Base-by-base conservation (phyloP, 139 green algal species). In the Chlorella sorokiniana region DNA sequence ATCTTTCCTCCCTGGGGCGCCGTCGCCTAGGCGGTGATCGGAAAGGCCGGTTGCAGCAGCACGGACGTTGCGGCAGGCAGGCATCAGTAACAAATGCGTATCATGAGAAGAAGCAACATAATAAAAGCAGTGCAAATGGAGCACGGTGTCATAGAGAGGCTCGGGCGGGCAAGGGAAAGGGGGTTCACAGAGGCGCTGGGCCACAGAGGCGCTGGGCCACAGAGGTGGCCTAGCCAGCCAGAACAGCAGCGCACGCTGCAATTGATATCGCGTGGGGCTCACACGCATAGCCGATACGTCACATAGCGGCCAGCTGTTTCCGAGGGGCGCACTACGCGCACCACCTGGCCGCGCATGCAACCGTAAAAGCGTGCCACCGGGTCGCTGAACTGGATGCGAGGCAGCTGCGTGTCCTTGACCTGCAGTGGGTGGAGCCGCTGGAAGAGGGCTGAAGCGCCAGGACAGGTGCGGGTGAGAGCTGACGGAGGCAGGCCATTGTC, bases 291-390 rank as follows among this genome's bases (percentile, higher is more conserved):
- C 8, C 96, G 82, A 83, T 98, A 99, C 0, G 95, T 98, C 5
- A 99, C 94, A 84, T 99, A 99, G 10, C 95, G 89, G 6, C 96
- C 96, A 29, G 96, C 96, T 33, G 96, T 99, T 73, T 99, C 96
- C 52, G 84, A 94, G 31, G 95, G 88, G 33, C 96, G 80, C 78
- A 98, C 93, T 71, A 99, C 98, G 59, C 94, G 86, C 65, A 99
- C 96, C 48, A 99, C 96, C 83, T 97, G 89, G 5, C 96, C 96
- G 23, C 93, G 86, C 52, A 91, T 84, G 88, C 99, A 89, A 22
- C 96, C 96, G 78, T 96, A 97, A 83, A 98, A 99, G 1, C 96
- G 84, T 18, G 96, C 95, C n/a, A 98, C 95, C 22, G 95, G 93
- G 83, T 99, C 96, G 20, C 83, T 91, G 70, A 91, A 84, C 91